These are phyloP conservation scores for Terfezia claveryi DNA, from an alignment of 495 filamentous ascomycete genomes.

Conservation along the genomic window DNA sequence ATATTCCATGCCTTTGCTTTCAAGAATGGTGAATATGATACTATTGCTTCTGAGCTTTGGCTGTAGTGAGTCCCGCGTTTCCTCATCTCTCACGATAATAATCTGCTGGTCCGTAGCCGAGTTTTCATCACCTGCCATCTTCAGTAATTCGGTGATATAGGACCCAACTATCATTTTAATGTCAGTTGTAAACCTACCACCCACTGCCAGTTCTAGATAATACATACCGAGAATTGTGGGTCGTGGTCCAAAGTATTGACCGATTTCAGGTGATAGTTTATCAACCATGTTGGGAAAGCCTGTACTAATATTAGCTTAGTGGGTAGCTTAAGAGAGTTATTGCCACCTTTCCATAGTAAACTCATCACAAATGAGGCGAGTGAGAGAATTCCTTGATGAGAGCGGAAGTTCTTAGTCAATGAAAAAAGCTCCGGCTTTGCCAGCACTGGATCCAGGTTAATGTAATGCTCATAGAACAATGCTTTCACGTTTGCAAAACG, in stretches of 20 bases:
- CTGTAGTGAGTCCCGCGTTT: conserved; percentile 12
- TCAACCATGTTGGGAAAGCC: conserved; percentile 25
- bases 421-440: conserved; percentile 17
- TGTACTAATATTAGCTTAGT: not conserved
- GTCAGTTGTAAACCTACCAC: not conserved
- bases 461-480: conserved; percentile 22
- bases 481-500: conserved; percentile 25
- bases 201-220: not conserved
- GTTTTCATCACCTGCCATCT: conserved; percentile 1
- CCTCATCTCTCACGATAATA: conserved; percentile 24
- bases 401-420: conserved; percentile 24
- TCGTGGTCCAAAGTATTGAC: conserved; percentile 21
- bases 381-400: conserved; percentile 25
- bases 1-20: conserved; percentile 30
- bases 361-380: conserved; percentile 25
- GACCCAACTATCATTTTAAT: conserved; percentile 3
- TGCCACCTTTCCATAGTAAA: not conserved
- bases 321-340: not conserved
- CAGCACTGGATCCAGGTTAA: conserved; percentile 6
- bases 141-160: not conserved
- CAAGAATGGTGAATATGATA: conserved; percentile 20
- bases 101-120: conserved; percentile 23
- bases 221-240: conserved; percentile 20
- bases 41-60: conserved; percentile 11
- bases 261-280: conserved; percentile 22